phyloP scores from a whole-genome alignment of 208 protist species.

The Trypanosoma scelopori region DNA sequence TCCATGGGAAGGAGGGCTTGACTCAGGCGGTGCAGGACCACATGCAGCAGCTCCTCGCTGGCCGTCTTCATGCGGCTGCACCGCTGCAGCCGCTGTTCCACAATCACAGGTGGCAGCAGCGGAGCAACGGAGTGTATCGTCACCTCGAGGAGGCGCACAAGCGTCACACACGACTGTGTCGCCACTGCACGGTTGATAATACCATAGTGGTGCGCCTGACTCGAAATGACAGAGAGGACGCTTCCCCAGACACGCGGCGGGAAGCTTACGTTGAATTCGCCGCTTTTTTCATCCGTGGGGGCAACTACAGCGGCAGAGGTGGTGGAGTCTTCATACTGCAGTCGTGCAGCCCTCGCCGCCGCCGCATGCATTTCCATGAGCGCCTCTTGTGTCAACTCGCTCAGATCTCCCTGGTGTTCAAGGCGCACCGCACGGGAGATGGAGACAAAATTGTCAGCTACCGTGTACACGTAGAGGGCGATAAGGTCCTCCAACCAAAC shows the following conservation, averaged over 20 bases:
- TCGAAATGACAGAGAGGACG: conserved; percentile 53
- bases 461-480: conserved; percentile 73
- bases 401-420: conserved; percentile 76
- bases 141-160: conserved; percentile 66
- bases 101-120: conserved; percentile 46
- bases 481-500: conserved; percentile 71
- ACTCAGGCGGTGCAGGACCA: conserved; percentile 76
- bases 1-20: conserved; percentile 75
- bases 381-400: conserved; percentile 36
- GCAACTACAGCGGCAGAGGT: background rate
- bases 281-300: background rate
- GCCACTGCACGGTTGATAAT: conserved; percentile 62
- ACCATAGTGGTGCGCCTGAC: conserved; percentile 59
- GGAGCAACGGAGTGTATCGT: conserved; percentile 49
- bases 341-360: conserved; percentile 38
- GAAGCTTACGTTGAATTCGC: conserved; percentile 26
- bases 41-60: conserved; percentile 70
- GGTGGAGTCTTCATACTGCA: conserved; percentile 18
- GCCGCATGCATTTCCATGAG: conserved; percentile 50
- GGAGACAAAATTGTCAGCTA: conserved; percentile 86
- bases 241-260: conserved; percentile 67
- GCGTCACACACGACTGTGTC: conserved; percentile 52
- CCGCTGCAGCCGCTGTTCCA: conserved; percentile 43
- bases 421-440: conserved; percentile 68
- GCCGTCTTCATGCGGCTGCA: conserved; percentile 44